Base-by-base conservation (phyloP, 2,329 filamentous ascomycete genomes). In the Torrubiellomyces zombiae region DNA sequence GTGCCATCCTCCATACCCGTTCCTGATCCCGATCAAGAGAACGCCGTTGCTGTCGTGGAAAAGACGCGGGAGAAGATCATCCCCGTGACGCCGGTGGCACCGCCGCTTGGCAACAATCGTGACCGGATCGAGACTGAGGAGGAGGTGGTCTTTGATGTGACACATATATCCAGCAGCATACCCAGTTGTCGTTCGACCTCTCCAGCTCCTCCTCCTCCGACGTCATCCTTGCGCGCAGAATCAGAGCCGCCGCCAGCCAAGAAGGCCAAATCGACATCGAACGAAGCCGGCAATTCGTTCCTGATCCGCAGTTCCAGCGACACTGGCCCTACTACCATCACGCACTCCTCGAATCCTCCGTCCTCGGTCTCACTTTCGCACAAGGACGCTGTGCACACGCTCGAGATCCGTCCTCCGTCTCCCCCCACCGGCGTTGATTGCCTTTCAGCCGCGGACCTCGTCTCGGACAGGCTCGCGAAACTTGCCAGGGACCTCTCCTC, bases 391-490 rank as follows among this genome's bases (percentile, higher is more conserved):
- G 42, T 43, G 23, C 35, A 43, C 15, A 45, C 44, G 14, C 45
- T 66, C 5, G 58, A 63, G 22, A 67, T 79, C 23, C 48, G 50
- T 3, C 51, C 73, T 0, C 60, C 65, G 0, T 58, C 56, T 1
- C 74, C 75, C 0, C 44, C 56, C 4, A 52, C 61, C 2, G 61
- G 60, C 4, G 45, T 50, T 10, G 37, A 47, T 3, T 47, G 53
- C n/a, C 46, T 78, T 24, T 37, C 45, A 3, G 49, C 56, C 0
- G 27, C 42, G 3, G 60, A 61, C 17, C 52, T 80, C 20, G 44
- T 79, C 20, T 76, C 76, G 0, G 46, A 51, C 7, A 56, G 62
- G 34, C 53, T 81, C 2, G 60, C 59, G 3, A 44, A 51, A 25
- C 39, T 49, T 0, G 56, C 63, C n/a, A 51, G 67, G 14, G 55